A percentile compares a stretch with the other conserved stretches of the same genome.
phyloP scores from a whole-genome alignment of 1,139 yeast species.

The Sugiyamaella castrensis region DNA sequence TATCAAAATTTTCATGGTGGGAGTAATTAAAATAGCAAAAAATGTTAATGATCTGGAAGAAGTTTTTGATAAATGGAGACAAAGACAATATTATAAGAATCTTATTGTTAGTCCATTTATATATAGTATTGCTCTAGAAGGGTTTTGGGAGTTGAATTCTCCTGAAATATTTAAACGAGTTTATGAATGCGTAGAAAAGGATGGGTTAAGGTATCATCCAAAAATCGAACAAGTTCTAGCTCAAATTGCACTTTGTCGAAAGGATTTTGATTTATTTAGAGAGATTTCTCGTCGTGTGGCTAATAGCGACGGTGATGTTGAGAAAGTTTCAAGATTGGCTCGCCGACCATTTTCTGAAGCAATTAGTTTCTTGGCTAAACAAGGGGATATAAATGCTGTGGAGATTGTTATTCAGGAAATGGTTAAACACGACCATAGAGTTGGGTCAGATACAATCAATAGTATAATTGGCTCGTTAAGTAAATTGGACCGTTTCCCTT shows the following conservation, averaged over 20 bases:
- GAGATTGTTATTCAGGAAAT: slow-evolving; percentile 9
- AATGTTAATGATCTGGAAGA: slow-evolving; percentile 22
- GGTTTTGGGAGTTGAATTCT: slow-evolving; percentile 15
- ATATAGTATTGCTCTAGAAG: slow-evolving; percentile 18
- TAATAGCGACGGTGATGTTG: not conserved
- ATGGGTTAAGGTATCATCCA: slow-evolving; percentile 13
- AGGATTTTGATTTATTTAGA: slow-evolving; percentile 13
- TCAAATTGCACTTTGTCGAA: slow-evolving; percentile 18
- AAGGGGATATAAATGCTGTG: slow-evolving; percentile 7
- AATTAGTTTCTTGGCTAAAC: slow-evolving; percentile 8
- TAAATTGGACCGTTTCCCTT: slow-evolving; percentile 4
- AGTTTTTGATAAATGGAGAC: slow-evolving; percentile 23
- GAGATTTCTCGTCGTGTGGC: slow-evolving; percentile 1
- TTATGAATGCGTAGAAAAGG: slow-evolving; percentile 11
- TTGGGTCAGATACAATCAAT: slow-evolving; percentile 6
- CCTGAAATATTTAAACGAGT: slow-evolving; percentile 14
- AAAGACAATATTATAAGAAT: slow-evolving; percentile 2
- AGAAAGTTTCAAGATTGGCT: slow-evolving; percentile 4
- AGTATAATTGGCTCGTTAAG: not conserved
- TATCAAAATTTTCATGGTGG: slow-evolving; percentile 22
- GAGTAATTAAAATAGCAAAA: slow-evolving; percentile 19
- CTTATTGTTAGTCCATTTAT: slow-evolving; percentile 11
- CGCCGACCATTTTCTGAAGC: slow-evolving; percentile 13
- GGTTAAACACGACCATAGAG: slow-evolving; percentile 9
- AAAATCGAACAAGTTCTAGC: slow-evolving; percentile 21